Base-by-base conservation (phyloP, 345 rosid genomes). In the Lumnitzera littorea region DNA sequence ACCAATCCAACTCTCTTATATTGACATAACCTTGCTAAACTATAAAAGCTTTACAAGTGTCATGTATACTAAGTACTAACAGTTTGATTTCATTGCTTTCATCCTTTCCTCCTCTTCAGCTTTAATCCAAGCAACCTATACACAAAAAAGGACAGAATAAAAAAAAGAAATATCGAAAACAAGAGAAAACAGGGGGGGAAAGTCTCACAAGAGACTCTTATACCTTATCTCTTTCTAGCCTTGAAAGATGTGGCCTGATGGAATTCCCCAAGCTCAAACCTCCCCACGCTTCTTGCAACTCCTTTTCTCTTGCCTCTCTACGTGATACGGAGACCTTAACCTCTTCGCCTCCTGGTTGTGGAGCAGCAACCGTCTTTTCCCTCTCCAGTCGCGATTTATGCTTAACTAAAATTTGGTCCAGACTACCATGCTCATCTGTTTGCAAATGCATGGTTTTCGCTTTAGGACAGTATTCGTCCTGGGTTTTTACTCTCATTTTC, bases 201-300 rank as follows among this genome's bases (percentile, higher is more conserved):
- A 20, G 20, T 20, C 20, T 20, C 20, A 56, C 11, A 57, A 46
- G 31, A 27, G 58, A 53, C 82, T 72, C 20, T 20, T 20, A 20
- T 78, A 71, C 97, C 89, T 94, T 94, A 23, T 94, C 97, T 70
- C 74, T 64, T 75, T 91, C 91, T 15, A 94, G 95, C 71, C 76
- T 91, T 36, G 96, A 90, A 29, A 82, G 54, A 71, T 80, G 91
- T 6, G 91, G 91, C 41, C 60, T 70, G 41, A 90, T 73, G 20
- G 89, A 83, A 64, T 90, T 86, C 10, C 89, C 95, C 25, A 94
- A 81, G 71, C 90, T 83, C 50, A 94, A 63, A 51, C 97, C 99
- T 68, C 91, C 95, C 97, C 97, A 86, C 63, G 87, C 80, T 75
- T 84, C 95, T 69, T 74, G 83, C 78, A 94, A 67, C 76, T 94